Evolutionary conservation across 768 basidiomycete species (phyloP).

Genomic region (Clavulina sp.): DNA sequence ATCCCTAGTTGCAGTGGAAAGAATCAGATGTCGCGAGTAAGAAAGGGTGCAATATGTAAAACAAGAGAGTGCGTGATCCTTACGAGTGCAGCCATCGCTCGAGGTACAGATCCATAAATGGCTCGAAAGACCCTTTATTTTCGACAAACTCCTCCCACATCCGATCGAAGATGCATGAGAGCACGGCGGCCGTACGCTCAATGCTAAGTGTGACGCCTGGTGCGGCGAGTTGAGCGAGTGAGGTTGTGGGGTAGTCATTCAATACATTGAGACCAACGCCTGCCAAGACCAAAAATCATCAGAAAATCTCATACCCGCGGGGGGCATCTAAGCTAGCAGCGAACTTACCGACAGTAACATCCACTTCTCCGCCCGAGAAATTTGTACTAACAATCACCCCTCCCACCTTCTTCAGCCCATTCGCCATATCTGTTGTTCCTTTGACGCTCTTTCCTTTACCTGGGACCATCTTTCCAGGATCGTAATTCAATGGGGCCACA

Average conservation of each 20-base stretch:
- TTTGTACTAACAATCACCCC: conserved; percentile 84
- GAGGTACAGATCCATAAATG: conserved; percentile 68
- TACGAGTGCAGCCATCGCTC: conserved; percentile 84
- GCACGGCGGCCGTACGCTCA: conserved; percentile 56
- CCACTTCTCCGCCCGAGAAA: conserved; percentile 51
- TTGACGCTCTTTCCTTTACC: not conserved
- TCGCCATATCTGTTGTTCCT: conserved; percentile 12
- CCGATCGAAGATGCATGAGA: conserved; percentile 57
- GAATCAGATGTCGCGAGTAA: not conserved
- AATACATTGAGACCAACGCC: conserved; percentile 82
- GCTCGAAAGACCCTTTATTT: conserved; percentile 50
- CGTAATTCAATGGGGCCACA: conserved; percentile 31
- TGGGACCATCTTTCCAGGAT: too few species aligned
- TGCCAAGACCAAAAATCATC: conserved; percentile 18
- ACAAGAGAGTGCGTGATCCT: conserved; percentile 20
- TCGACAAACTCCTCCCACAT: conserved; percentile 63
- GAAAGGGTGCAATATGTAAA: not conserved
- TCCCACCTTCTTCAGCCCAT: conserved; percentile 61
- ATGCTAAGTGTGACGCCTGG: conserved; percentile 30
- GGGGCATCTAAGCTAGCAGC: not conserved
- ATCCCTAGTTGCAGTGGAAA: conserved; percentile 30
- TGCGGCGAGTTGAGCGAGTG: conserved; percentile 46
- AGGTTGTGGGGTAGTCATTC: conserved; percentile 66
- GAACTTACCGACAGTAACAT: conserved; percentile 62
- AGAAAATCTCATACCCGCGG: not conserved